phyloP scores from a whole-genome alignment of 2,329 filamentous ascomycete species.

The Calonectria honghensis region DNA sequence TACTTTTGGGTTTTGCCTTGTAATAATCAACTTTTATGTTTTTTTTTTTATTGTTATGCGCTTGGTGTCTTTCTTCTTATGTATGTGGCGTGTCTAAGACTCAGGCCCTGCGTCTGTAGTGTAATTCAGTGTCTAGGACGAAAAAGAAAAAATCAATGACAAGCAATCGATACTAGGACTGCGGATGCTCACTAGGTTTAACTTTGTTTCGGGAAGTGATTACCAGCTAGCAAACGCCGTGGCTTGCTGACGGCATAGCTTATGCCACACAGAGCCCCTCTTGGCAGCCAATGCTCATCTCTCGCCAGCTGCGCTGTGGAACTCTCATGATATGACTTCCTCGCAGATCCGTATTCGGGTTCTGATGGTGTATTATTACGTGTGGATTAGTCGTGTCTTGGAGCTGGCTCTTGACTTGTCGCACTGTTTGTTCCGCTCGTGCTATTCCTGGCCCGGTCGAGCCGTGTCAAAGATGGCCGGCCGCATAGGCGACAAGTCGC shows the following conservation, averaged over 20 bases:
- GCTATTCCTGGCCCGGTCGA: background rate
- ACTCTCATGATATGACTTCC: background rate
- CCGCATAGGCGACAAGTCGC: background rate
- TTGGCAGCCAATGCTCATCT: background rate
- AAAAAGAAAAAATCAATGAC: background rate
- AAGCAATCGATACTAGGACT: background rate
- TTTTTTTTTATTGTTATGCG: background rate
- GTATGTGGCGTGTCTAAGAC: background rate
- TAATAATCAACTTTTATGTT: background rate
- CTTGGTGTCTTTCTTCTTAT: background rate
- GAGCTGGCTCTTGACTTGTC: background rate
- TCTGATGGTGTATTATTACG: background rate
- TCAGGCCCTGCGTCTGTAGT: background rate
- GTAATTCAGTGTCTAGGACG: background rate
- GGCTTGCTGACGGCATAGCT: conserved; percentile 11
- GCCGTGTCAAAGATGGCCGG: background rate
- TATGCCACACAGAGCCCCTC: background rate
- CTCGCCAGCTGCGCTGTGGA: background rate
- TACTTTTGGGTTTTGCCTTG: background rate
- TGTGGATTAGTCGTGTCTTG: background rate
- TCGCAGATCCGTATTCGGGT: background rate
- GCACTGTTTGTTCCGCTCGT: background rate
- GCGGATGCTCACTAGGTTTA: background rate
- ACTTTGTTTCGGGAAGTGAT: background rate
- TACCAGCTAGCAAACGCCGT: background rate